Evolutionary conservation across 2,329 filamentous ascomycete species (phyloP).

Genomic region (Waltergamsia citrina): DNA sequence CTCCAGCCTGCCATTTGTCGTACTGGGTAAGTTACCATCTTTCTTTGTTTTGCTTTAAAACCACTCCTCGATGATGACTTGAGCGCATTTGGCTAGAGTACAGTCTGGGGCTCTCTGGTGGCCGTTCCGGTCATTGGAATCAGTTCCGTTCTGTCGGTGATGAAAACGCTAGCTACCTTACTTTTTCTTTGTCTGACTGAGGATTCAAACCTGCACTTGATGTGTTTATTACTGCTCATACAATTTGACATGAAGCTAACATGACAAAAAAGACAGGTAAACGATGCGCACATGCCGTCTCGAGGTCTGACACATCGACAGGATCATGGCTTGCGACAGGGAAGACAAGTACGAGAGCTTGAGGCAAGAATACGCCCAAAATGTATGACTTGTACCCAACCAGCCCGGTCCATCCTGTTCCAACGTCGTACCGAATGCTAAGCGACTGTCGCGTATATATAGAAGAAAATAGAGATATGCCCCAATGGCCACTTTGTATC

Average conservation of each 20-base stretch:
- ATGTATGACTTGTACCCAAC: constrained; percentile 52
- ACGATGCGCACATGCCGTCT: neutral
- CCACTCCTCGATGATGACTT: constrained; percentile 84
- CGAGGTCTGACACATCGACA: constrained; percentile 23
- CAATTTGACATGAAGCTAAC: constrained; percentile 14
- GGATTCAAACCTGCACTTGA: constrained; percentile 5
- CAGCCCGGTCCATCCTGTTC: neutral
- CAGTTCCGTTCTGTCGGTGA: constrained; percentile 71
- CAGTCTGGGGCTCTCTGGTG: constrained; percentile 54
- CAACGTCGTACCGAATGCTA: neutral
- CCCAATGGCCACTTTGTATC: constrained; percentile 94
- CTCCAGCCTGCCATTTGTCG: constrained; percentile 1
- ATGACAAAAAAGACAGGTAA: constrained; percentile 1
- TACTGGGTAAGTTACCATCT: constrained; percentile 30
- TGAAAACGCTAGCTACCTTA: constrained; percentile 99
- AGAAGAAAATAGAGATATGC: constrained; percentile 78
- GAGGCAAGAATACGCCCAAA: constrained; percentile 71
- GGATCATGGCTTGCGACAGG: constrained; percentile 89
- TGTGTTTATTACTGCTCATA: constrained; percentile 1
- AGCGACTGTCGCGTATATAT: constrained; percentile 8
- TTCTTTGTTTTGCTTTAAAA: no score
- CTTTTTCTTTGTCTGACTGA: constrained; percentile 68
- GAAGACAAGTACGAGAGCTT: constrained; percentile 81
- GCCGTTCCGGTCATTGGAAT: constrained; percentile 67
- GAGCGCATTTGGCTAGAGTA: constrained; percentile 99